Base-by-base conservation (phyloP, 1,284 basidiomycete genomes). In the Volvariella volvacea region DNA sequence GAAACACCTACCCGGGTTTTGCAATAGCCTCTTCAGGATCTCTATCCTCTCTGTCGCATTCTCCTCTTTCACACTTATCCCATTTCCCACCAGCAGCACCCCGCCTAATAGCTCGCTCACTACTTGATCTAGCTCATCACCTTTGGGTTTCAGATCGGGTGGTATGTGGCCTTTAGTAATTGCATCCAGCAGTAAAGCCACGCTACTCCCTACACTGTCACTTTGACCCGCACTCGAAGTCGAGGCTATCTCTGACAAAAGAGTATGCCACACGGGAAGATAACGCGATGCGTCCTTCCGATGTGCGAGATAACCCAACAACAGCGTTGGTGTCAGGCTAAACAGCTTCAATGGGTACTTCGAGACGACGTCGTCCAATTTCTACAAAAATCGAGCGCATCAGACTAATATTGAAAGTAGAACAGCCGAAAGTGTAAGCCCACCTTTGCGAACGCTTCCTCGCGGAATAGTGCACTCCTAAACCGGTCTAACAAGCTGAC, bases 231-330 rank as follows among this genome's bases (percentile, higher is more conserved):
- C 34, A 36, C 6, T n/a, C 34, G 34, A 36, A 4, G 6, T 12
- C 6, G 25, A 28, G 25, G 25, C 17, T 22, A 22, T 40, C 42
- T 16, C 37, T 41, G 43, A 44, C 2, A 82, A 63, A 1, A 78
- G 54, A 0, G 57, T 52, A 25, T 67, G 67, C 78, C 78, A 80
- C 3, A 74, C 54, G 1, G 52, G 44, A 4, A 59, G 48, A 19
- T 60, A 59, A 4, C 57, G 59, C 2, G 41, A 42, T n/a, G 66
- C 55, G 30, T 70, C 58, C 14, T 61, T 59, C 2, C 75, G 63
- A 46, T 69, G 55, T 7, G 60, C 50, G 25, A 82, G 60, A 50
- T 80, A 82, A 0, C 71, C 61, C 0, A 73, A 59, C 2, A 83
- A 55, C 1, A 82, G 61, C 0, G 63, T 45, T 1, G 73, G 68